Base-by-base conservation (phyloP, 176 grass and related monocot genomes). In the Zoysia japonica region DNA sequence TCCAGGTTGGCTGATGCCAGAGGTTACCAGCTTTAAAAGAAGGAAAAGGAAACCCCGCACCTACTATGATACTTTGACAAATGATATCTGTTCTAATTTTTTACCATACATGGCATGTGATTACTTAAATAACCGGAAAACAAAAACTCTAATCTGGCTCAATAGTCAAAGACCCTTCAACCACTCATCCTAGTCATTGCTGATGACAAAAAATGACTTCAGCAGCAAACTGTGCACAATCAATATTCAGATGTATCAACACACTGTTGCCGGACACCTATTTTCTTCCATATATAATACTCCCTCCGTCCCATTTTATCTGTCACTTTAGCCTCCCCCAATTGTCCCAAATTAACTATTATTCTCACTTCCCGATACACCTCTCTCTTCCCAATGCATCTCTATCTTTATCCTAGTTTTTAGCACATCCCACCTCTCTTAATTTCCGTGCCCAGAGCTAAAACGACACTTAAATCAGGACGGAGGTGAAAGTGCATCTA, bases 31-130 rank as follows among this genome's bases (percentile, higher is more conserved):
- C 28, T 50, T 17, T 57, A 80, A 80, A 71, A 44, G 59, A 28
- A 28, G 28, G 28, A 28, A 28, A 28, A 28, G 28, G 28, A 4
- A 74, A 65, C 36, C 5, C 3, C 65, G 8, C n/a, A 38, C 37
- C 75, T 71, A 80, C 15, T 63, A 68, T 61, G 51, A 74, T 55
- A 79, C 56, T 35, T 56, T 49, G 42, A 42, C n/a, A 73, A 73
- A 47, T 70, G 78, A 65, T 42, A 72, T 35, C 7, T 66, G 43
- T 42, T 71, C 56, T 70, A 77, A 44, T 39, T 68, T 70, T 43
- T 57, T 44, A 17, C 13, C 14, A 82, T 77, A 40, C 49, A 78
- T 60, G 13, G 13, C 61, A 73, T 54, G 15, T 65, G 55, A n/a
- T 88, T 66, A 10, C 13, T 72, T 78, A 11, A 50, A 40, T 45